phyloP scores from a whole-genome alignment of 164 flowering plant species.

The Sextonia rubra region DNA sequence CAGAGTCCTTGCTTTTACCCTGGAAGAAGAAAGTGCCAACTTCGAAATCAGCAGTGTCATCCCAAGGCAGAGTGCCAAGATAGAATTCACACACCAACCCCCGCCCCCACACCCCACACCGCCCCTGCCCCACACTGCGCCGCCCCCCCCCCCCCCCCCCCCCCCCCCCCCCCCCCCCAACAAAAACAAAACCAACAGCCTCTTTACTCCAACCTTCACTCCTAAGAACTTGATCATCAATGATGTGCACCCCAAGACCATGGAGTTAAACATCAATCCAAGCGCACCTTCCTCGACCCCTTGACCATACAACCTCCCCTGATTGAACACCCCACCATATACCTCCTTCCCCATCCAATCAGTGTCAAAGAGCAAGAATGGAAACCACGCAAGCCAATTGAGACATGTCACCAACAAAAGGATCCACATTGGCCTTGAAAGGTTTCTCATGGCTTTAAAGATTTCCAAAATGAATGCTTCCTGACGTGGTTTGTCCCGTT shows the following conservation, averaged over 20 bases:
- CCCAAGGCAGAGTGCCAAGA: constrained; percentile 5
- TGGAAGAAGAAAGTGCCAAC: not conserved
- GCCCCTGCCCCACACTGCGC: too few species aligned
- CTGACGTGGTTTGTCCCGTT: constrained; percentile 1
- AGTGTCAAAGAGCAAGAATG: constrained; percentile 52
- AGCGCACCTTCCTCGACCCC: constrained; percentile 68
- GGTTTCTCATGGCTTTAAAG: constrained; percentile 30
- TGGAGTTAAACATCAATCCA: constrained; percentile 66
- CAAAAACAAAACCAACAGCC: too few species aligned
- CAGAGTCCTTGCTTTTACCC: not conserved
- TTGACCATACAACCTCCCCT: constrained; percentile 27
- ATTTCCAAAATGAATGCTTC: constrained; percentile 42
- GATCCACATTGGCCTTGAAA: constrained; percentile 56
- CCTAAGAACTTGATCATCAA: constrained; percentile 33
- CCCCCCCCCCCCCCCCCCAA: too few species aligned
- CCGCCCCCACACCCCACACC: too few species aligned
- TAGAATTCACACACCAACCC: constrained; percentile 4
- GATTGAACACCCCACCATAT: constrained; percentile 47
- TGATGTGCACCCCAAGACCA: constrained; percentile 51
- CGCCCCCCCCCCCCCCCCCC: too few species aligned
- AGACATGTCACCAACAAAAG: constrained; percentile 60
- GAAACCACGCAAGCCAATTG: constrained; percentile 90
- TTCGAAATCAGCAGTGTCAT: constrained; percentile 7
- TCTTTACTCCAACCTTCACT: constrained; percentile 5
- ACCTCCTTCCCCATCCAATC: constrained; percentile 92